Percentiles rank a stretch among this genome's conserved stretches.
phyloP scores from a whole-genome alignment of 225 moss, liverwort and hornwort species.

The Polytrichum commune region DNA sequence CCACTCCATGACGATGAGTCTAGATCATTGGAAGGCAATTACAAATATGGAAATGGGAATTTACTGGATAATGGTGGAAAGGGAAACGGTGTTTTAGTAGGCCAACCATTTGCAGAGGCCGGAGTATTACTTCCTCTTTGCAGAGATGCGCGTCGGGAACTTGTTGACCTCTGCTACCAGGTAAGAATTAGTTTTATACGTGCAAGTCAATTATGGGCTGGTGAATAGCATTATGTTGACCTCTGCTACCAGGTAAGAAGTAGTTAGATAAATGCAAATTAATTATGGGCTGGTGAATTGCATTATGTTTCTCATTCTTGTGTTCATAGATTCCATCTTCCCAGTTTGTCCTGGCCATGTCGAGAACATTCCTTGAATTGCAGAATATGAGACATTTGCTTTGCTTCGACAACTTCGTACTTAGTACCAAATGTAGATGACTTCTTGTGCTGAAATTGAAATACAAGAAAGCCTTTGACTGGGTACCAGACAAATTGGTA shows the following conservation, averaged over 20 bases:
- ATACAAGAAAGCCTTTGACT: too few species aligned
- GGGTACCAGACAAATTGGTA: too few species aligned
- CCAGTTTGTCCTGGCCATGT: too few species aligned
- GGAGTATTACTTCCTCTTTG: conserved; percentile 74
- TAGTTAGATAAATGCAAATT: neutral
- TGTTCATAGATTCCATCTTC: too few species aligned
- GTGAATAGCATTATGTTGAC: conserved; percentile 16
- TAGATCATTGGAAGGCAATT: conserved; percentile 52
- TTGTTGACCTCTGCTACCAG: conserved; percentile 84
- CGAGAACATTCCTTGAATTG: too few species aligned
- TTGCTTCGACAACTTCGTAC: too few species aligned
- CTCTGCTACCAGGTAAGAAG: conserved; percentile 74
- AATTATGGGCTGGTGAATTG: too few species aligned
- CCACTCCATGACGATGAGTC: conserved; percentile 57
- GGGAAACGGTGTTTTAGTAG: conserved; percentile 43
- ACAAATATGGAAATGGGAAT: conserved; percentile 61
- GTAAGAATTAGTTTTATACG: conserved; percentile 21
- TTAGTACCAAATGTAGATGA: too few species aligned
- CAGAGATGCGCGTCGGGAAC: conserved; percentile 82
- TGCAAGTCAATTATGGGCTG: too few species aligned
- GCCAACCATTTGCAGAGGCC: conserved; percentile 88
- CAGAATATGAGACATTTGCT: too few species aligned
- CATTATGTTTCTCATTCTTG: too few species aligned
- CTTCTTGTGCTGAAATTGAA: too few species aligned
- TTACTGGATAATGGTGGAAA: conserved; percentile 39